Percentiles rank a stretch among this genome's conserved stretches.
These are phyloP conservation scores for Fusarium coicis DNA, from an alignment of 2,329 filamentous ascomycete genomes.

Conservation along the genomic window DNA sequence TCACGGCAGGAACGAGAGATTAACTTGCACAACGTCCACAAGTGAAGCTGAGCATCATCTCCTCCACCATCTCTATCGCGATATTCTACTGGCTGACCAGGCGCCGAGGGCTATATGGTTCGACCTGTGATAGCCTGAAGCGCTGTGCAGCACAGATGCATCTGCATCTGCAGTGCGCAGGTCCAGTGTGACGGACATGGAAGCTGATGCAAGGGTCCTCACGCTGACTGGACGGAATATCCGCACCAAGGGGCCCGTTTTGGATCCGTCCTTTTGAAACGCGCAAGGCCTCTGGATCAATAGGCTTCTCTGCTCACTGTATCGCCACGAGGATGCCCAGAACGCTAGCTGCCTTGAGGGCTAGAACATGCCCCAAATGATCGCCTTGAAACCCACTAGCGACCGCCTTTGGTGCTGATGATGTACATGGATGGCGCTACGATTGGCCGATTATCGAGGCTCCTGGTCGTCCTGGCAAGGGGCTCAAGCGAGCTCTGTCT, in stretches of 20 bases:
- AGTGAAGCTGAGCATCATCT: constrained; percentile 1
- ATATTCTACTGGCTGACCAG: constrained; percentile 33
- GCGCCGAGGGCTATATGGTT: constrained; percentile 14
- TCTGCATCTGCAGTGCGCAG: constrained; percentile 15
- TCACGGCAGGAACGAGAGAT: constrained; percentile 30
- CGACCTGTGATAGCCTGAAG: constrained; percentile 19
- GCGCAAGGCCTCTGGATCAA: constrained; percentile 22
- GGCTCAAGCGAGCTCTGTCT: constrained; percentile 39
- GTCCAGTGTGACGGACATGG: constrained; percentile 28
- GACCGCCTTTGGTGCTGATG: constrained; percentile 25
- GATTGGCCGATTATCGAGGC: constrained; percentile 17
- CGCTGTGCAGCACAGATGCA: constrained; percentile 6
- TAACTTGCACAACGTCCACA: constrained; percentile 7
- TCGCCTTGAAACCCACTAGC: constrained; percentile 39
- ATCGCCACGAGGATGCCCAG: constrained; percentile 25
- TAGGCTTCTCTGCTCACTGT: constrained; percentile 11
- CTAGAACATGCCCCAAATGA: constrained; percentile 31
- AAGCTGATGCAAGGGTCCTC: constrained; percentile 30
- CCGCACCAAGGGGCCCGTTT: constrained; percentile 27
- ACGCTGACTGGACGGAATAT: constrained; percentile 32
- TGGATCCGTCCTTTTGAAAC: constrained; percentile 37
- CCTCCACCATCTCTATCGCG: constrained; percentile 5
- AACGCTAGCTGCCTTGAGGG: constrained; percentile 30
- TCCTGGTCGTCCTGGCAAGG: constrained; percentile 23
- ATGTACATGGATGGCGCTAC: constrained; percentile 12